phyloP scores from a whole-genome alignment of 345 rosid genomes.

The Citrus maxima region DNA sequence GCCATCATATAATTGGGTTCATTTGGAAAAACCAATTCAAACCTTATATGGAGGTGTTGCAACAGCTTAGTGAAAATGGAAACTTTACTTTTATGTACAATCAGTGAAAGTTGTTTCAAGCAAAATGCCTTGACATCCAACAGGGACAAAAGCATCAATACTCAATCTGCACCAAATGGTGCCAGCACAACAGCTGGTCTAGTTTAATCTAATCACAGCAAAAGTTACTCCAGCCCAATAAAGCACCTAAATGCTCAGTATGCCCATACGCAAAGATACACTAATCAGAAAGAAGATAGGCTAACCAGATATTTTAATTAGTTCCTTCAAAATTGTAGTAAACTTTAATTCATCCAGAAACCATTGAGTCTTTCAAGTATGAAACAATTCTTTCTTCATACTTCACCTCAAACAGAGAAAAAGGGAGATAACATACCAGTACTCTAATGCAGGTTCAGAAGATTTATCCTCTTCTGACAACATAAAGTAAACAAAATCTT shows the following conservation, averaged over 20 bases:
- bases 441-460: constrained; percentile 89
- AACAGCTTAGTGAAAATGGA: not conserved
- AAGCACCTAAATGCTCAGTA: not conserved
- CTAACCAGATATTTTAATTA: not conserved
- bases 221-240: not conserved
- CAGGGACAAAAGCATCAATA: not conserved
- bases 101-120: not conserved
- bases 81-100: not conserved
- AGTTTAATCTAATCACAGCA: not conserved
- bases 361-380: not conserved
- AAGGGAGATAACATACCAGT: constrained; percentile 39
- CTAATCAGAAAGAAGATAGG: not conserved
- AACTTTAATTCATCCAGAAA: not conserved
- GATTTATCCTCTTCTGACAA: constrained; percentile 95
- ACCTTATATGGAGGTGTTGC: not conserved
- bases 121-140: not conserved
- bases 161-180: not conserved
- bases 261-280: not conserved
- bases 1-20: not conserved
- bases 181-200: not conserved
- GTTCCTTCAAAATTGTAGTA: not conserved
- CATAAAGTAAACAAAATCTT: constrained; percentile 94
- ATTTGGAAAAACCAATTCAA: not conserved
- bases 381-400: not conserved
- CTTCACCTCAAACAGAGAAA: not conserved